phyloP scores from a whole-genome alignment of 441 rosid genomes.

The Corymbia calophylla region DNA sequence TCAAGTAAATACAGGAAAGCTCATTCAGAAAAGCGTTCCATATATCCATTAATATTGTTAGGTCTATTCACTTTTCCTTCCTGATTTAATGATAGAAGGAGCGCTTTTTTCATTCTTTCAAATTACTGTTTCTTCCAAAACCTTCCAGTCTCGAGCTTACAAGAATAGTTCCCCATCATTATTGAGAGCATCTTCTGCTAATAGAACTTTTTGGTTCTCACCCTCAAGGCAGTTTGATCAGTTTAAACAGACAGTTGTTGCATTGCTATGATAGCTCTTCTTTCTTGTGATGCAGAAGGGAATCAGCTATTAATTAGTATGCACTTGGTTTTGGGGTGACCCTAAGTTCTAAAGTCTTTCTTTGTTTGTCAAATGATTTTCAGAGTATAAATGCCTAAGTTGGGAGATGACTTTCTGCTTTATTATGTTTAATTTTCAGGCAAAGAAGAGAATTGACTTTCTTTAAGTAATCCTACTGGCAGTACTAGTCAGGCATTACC shows the following conservation, averaged over 20 bases:
- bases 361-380: background rate
- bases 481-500: background rate
- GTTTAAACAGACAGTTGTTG: background rate
- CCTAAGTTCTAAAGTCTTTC: background rate
- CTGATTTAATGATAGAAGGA: background rate
- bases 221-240: background rate
- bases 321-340: background rate
- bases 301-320: background rate
- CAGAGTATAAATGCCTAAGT: background rate
- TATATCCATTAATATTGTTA: background rate
- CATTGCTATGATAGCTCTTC: background rate
- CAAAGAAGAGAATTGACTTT: background rate
- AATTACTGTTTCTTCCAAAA: background rate
- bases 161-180: background rate
- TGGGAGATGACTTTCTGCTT: background rate
- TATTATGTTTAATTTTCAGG: background rate
- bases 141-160: background rate
- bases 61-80: background rate
- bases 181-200: background rate
- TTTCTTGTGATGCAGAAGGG: background rate
- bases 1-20: background rate
- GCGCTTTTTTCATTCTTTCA: background rate
- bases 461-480: background rate
- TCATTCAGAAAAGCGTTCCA: background rate
- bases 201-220: background rate